phyloP scores from a whole-genome alignment of 306 rosid genomes.

The Quercus gilva region DNA sequence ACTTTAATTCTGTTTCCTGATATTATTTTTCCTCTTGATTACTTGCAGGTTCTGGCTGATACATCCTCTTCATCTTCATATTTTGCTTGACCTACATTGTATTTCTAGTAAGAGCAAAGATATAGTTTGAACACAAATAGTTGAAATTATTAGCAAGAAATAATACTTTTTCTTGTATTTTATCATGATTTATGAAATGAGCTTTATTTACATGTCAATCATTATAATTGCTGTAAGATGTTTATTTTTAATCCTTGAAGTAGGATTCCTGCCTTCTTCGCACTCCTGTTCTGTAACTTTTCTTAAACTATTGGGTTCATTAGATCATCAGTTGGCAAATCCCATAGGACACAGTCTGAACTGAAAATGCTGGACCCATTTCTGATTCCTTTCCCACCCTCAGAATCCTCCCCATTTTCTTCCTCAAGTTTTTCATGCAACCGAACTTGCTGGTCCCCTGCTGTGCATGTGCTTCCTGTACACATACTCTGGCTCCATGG shows the following conservation, averaged over 20 bases:
- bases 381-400: constrained; percentile 60
- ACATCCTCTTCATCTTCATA: constrained; percentile 94
- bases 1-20: constrained; percentile 2
- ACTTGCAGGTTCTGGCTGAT: constrained; percentile 89
- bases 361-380: constrained; percentile 65
- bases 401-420: constrained; percentile 58
- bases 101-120: constrained; percentile 32
- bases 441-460: constrained; percentile 59
- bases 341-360: constrained; percentile 82
- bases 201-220: constrained; percentile 67
- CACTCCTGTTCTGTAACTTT: constrained; percentile 15
- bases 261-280: constrained; percentile 23
- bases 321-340: constrained; percentile 78
- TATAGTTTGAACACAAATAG: constrained; percentile 29
- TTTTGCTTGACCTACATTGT: constrained; percentile 70
- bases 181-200: constrained; percentile 45
- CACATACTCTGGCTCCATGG: constrained; percentile 86
- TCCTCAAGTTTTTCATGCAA: constrained; percentile 55
- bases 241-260: constrained; percentile 43
- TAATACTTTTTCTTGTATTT: constrained; percentile 28
- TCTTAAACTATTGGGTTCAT: constrained; percentile 63
- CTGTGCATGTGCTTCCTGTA: constrained; percentile 78
- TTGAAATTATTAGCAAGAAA: constrained; percentile 36
- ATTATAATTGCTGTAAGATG: constrained; percentile 19
- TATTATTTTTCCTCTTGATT: background rate